A percentile compares a stretch with the other conserved stretches of the same genome.
phyloP scores from a whole-genome alignment of 345 rosid species.

The Hibiscus trionum region DNA sequence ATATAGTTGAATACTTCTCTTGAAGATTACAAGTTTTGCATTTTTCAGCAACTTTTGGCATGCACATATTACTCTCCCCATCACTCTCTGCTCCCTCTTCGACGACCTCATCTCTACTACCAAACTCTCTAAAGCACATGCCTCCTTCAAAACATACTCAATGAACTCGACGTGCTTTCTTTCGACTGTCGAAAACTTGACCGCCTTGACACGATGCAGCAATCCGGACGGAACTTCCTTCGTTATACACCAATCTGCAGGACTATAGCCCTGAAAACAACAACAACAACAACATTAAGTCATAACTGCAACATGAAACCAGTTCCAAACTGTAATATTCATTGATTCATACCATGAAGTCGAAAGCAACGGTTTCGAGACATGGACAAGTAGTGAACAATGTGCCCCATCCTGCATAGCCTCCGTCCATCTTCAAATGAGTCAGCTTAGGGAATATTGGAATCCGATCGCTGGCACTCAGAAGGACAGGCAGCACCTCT shows the following conservation, averaged over 20 bases:
- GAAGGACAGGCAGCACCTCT: neutral
- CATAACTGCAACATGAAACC: neutral
- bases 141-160: neutral
- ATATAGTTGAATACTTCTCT: neutral
- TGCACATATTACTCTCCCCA: neutral
- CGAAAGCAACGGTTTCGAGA: neutral
- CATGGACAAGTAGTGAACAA: neutral
- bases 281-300: neutral
- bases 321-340: neutral
- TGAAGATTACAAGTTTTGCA: neutral
- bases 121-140: neutral
- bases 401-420: neutral
- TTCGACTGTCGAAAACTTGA: neutral
- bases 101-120: neutral
- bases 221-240: neutral
- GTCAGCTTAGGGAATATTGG: neutral
- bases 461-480: neutral
- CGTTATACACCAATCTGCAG: neutral
- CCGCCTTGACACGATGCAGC: neutral
- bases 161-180: neutral
- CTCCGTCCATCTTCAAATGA: neutral
- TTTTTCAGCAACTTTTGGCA: neutral
- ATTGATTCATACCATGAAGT: neutral
- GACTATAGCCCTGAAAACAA: neutral
- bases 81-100: neutral